A percentile compares a stretch with the other conserved stretches of the same genome.
Evolutionary conservation across 2,329 filamentous ascomycete species (phyloP).

Genomic region (Epichloe coenophiala): DNA sequence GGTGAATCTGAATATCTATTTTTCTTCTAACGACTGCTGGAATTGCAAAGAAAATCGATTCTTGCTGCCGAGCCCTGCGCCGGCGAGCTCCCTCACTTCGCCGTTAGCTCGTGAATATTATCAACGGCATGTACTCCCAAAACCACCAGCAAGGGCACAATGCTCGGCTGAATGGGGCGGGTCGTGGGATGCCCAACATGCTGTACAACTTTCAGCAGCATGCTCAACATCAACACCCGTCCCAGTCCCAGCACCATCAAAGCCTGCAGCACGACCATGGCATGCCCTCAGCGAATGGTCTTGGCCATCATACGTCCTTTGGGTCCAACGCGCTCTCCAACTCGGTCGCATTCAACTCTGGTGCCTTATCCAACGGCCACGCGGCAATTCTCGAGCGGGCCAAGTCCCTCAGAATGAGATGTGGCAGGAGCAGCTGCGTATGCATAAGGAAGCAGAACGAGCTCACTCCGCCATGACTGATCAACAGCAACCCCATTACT

Average conservation of each 20-base stretch:
- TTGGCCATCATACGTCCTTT: slow-evolving; percentile 29
- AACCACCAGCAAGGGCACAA: slow-evolving; percentile 60
- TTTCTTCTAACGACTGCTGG: slow-evolving; percentile 3
- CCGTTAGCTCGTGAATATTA: slow-evolving; percentile 8
- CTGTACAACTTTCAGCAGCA: slow-evolving; percentile 58
- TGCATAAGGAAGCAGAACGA: slow-evolving; percentile 65
- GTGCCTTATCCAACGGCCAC: slow-evolving; percentile 44
- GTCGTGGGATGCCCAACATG: slow-evolving; percentile 47
- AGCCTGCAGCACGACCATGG: slow-evolving; percentile 45
- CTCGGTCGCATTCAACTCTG: slow-evolving; percentile 44
- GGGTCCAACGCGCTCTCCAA: slow-evolving; percentile 40
- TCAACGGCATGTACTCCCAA: slow-evolving; percentile 57
- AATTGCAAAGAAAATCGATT: slow-evolving; percentile 10
- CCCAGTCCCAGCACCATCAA: slow-evolving; percentile 51
- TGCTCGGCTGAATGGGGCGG: slow-evolving; percentile 53
- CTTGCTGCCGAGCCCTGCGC: slow-evolving; percentile 16
- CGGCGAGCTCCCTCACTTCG: slow-evolving; percentile 12
- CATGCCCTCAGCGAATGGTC: slow-evolving; percentile 38
- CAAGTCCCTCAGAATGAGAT: slow-evolving; percentile 50
- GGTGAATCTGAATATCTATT: slow-evolving; percentile 5
- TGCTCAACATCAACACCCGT: slow-evolving; percentile 46
- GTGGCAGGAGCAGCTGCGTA: slow-evolving; percentile 77
- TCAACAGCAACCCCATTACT: slow-evolving; percentile 53
- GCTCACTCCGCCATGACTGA: slow-evolving; percentile 59
- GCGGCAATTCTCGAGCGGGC: slow-evolving; percentile 31